A percentile compares a stretch with the other conserved stretches of the same genome.
These are phyloP conservation scores for Wickerhamomyces canadensis DNA, from an alignment of 805 yeast genomes.

Conservation along the genomic window DNA sequence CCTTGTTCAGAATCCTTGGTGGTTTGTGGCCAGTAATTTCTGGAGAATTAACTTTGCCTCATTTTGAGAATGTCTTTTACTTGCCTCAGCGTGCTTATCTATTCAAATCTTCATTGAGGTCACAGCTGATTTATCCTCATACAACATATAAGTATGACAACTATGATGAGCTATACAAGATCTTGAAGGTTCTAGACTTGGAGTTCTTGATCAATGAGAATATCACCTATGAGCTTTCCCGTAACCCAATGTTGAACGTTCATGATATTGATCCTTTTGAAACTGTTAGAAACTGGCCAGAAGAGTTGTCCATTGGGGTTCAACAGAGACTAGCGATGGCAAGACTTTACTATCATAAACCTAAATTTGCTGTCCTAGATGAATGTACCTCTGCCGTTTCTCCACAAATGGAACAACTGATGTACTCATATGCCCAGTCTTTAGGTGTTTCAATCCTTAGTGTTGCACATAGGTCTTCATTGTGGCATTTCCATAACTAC, in stretches of 20 bases:
- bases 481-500: conserved; percentile 87
- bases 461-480: conserved; percentile 86
- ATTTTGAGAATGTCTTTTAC: conserved; percentile 66
- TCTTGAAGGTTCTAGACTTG: conserved; percentile 52
- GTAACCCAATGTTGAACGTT: conserved; percentile 24
- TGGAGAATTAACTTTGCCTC: conserved; percentile 57
- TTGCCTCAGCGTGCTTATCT: conserved; percentile 91
- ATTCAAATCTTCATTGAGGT: conserved; percentile 58
- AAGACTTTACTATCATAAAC: conserved; percentile 82
- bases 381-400: conserved; percentile 96
- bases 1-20: conserved; percentile 83
- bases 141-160: conserved; percentile 46
- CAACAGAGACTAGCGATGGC: conserved; percentile 94
- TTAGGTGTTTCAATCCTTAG: conserved; percentile 79
- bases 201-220: conserved; percentile 50
- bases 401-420: conserved; percentile 82
- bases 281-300: conserved; percentile 76
- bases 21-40: conserved; percentile 84
- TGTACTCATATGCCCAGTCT: conserved; percentile 77
- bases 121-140: conserved; percentile 87
- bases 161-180: conserved; percentile 44
- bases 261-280: conserved; percentile 48
- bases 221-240: conserved; percentile 30
- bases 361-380: conserved; percentile 90
- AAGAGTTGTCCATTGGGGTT: conserved; percentile 82